Percentiles rank a stretch among this genome's conserved stretches.
Evolutionary conservation across 2,329 filamentous ascomycete genomes (phyloP).

Genomic region (Botrytis byssoidea): DNA sequence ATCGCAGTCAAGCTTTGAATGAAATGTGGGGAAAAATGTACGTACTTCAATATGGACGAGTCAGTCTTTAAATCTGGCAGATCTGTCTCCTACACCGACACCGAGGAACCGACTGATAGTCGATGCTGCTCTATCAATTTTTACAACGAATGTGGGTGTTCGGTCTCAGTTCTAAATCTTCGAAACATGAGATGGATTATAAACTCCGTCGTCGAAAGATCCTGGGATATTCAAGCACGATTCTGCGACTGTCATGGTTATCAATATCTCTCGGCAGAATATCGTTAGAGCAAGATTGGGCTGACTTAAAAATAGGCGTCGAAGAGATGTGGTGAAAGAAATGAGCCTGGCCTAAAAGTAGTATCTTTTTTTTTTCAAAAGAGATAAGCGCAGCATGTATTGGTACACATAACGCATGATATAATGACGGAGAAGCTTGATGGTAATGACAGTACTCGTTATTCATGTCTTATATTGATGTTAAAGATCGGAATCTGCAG

Average conservation of each 20-base stretch:
- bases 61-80: not conserved
- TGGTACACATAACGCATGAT: not conserved
- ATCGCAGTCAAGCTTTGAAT: not conserved
- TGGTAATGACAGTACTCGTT: not conserved
- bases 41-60: not conserved
- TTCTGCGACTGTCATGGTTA: not conserved
- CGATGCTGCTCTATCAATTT: too few relatives aligned
- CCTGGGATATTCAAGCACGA: too few relatives aligned
- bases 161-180: not conserved
- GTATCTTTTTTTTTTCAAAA: not conserved
- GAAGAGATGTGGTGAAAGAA: not conserved
- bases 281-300: not conserved
- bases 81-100: accelerated
- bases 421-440: not conserved
- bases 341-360: not conserved
- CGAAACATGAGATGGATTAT: not conserved
- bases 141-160: not conserved
- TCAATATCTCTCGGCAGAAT: not conserved
- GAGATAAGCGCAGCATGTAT: too few relatives aligned
- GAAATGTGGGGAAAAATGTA: not conserved
- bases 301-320: not conserved
- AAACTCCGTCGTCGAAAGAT: not conserved
- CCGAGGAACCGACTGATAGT: accelerated
- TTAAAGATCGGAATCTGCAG: not conserved
- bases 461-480: not conserved